A percentile compares a stretch with the other conserved stretches of the same genome.
Evolutionary conservation across 257 asterid species (phyloP).

Genomic region (Echites panduratus): DNA sequence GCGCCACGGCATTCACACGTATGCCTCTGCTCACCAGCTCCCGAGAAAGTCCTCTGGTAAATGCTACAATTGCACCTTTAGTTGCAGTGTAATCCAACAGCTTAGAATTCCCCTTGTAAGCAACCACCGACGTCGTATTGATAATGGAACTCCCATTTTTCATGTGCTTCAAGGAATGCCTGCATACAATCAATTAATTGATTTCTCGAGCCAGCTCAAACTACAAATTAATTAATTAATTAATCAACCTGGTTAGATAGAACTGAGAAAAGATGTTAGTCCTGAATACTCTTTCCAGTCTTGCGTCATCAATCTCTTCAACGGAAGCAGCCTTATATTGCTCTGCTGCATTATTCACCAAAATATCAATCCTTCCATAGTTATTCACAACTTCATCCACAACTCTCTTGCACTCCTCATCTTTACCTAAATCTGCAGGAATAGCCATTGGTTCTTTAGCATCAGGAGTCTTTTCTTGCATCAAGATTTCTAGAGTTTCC

Average conservation of each 20-base stretch:
- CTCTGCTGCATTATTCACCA: conserved; percentile 79
- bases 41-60: conserved; percentile 63
- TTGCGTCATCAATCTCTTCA: conserved; percentile 57
- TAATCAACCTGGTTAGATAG: conserved; percentile 36
- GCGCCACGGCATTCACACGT: conserved; percentile 77
- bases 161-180: conserved; percentile 24
- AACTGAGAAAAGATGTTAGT: conserved; percentile 58
- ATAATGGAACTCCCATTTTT: conserved; percentile 60
- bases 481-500: conserved; percentile 43
- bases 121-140: conserved; percentile 59
- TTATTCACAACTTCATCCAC: conserved; percentile 48
- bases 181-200: too few species aligned
- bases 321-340: conserved; percentile 43
- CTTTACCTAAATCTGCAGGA: conserved; percentile 58
- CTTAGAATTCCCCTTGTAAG: conserved; percentile 56
- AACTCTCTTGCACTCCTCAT: conserved; percentile 57
- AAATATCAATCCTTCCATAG: conserved; percentile 51
- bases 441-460: conserved; percentile 60
- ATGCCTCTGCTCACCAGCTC: conserved; percentile 46
- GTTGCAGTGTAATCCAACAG: conserved; percentile 65
- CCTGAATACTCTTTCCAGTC: conserved; percentile 69
- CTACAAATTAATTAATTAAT: background rate
- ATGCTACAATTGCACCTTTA: conserved; percentile 65
- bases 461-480: conserved; percentile 31
- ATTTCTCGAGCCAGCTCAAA: too few species aligned